Conservation (phyloP, 306 rosid species). For the Cicer bijugum region DNA sequence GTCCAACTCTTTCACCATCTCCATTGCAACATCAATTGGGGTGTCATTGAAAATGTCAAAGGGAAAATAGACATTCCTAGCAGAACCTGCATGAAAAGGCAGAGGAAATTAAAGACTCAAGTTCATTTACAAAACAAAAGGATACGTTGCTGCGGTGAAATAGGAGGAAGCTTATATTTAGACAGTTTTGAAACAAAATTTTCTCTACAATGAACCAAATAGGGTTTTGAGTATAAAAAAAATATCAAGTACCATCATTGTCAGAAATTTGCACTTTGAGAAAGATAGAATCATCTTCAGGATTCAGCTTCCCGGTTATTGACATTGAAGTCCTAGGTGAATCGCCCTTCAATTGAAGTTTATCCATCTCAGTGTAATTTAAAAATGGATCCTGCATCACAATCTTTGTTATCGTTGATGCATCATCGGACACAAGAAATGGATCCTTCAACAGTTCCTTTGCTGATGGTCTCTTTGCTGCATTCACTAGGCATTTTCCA, state of each 20-base stretch:
- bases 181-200: not conserved
- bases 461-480: conserved; percentile 68
- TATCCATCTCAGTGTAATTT: conserved; percentile 67
- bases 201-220: not conserved
- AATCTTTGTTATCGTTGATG: conserved; percentile 40
- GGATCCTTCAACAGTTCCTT: conserved; percentile 75
- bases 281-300: conserved; percentile 71
- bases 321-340: conserved; percentile 66
- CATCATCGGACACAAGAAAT: conserved; percentile 60
- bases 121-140: too few relatives aligned
- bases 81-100: conserved; percentile 58
- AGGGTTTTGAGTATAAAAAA: conserved; percentile 16
- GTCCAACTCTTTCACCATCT: conserved; percentile 94
- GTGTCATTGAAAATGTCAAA: conserved; percentile 77
- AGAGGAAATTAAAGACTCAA: not conserved
- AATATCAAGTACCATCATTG: conserved; percentile 61
- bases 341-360: conserved; percentile 50
- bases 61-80: conserved; percentile 79
- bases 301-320: conserved; percentile 86
- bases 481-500: conserved; percentile 71
- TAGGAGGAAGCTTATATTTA: too few relatives aligned
- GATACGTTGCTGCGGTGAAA: too few relatives aligned
- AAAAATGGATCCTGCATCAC: conserved; percentile 66
- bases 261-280: conserved; percentile 77
- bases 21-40: conserved; percentile 76